These are phyloP conservation scores for Geotrichum europaeum DNA, from an alignment of 1,139 yeast species.

Conservation along the genomic window DNA sequence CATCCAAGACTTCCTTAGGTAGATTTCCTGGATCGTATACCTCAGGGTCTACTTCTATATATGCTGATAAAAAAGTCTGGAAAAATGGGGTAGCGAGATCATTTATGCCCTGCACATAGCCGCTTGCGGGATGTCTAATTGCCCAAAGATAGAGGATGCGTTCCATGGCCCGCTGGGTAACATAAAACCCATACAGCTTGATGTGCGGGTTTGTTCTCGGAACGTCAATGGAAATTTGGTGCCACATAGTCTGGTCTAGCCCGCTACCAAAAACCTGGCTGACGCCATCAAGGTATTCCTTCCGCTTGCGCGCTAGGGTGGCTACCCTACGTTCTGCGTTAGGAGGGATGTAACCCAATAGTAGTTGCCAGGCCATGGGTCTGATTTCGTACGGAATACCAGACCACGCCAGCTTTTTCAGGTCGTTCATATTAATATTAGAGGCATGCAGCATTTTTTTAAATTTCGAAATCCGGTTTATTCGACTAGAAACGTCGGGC, in stretches of 20 bases:
- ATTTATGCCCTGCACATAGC: conserved; percentile 98
- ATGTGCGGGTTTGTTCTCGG: conserved; percentile 90
- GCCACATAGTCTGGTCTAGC: conserved; percentile 80
- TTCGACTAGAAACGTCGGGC: conserved; percentile 49
- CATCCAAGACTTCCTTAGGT: conserved; percentile 49
- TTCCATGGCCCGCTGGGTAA: conserved; percentile 72
- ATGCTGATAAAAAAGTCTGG: conserved; percentile 75
- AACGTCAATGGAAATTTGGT: conserved; percentile 91
- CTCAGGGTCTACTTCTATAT: conserved; percentile 46
- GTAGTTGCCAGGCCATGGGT: conserved; percentile 82
- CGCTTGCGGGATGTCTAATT: conserved; percentile 94
- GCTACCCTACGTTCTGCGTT: conserved; percentile 68
- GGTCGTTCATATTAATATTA: conserved; percentile 57
- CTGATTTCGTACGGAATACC: conserved; percentile 83
- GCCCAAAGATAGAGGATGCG: conserved; percentile 91
- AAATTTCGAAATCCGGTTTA: conserved; percentile 62
- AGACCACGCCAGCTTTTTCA: conserved; percentile 83
- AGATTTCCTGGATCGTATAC: conserved; percentile 58
- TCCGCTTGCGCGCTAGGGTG: conserved; percentile 70
- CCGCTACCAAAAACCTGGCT: conserved; percentile 51
- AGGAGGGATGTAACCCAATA: conserved; percentile 85
- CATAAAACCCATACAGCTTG: conserved; percentile 58
- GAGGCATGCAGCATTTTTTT: conserved; percentile 55
- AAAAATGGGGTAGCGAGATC: conserved; percentile 92
- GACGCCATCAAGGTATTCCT: conserved; percentile 76